Base-by-base conservation (phyloP, 805 yeast genomes). In the Wickerhamiella domercqiae region DNA sequence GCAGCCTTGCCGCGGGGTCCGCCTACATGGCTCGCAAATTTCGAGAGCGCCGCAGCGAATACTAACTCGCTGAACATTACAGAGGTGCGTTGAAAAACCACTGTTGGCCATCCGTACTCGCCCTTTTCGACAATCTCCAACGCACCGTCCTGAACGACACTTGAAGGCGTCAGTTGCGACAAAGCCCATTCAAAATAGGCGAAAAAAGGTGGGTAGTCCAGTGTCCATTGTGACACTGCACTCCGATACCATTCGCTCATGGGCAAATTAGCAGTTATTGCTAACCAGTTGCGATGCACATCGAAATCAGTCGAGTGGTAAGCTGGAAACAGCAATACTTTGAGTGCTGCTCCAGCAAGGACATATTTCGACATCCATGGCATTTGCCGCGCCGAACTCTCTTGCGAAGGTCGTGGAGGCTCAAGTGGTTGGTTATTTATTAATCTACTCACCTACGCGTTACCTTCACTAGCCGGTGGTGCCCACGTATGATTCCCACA, bases 141-240 rank as follows among this genome's bases (percentile, higher is more conserved):
- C 51, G 93, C 78, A 0, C 94, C 94, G 56, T 86, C 95, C 3
- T 63, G 55, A 4, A 56, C 60, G 1, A 80, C 93, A 0, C 52
- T 21, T 2, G 48, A 35, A 0, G 94, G 94, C 1, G 79, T 87
- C 39, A 80, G 66, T 36, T 66, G 75, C 0, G 93, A 66, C 34
- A 90, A 54, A 2, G 67, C 16, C 80, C 84, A 83, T 56, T 90
- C 98, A 49, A 90, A 87, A 57, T 83, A 86, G 0, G 98, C 98
- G 58, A 90, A 90, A 50, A 84, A 81, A 0, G 99, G 99, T 7
- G 99, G 98, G 59, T 87, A 90, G 56, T 90, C 98, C 29, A 90
- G 61, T 0, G 97, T 90, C 96, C 97, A 90, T 53, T 79, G 84
- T 32, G 73, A 70, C 13, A 72, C 69, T 0, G 82, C 73, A 34